phyloP scores from a whole-genome alignment of 2,329 filamentous ascomycete genomes.

The Penicillium nordicum region DNA sequence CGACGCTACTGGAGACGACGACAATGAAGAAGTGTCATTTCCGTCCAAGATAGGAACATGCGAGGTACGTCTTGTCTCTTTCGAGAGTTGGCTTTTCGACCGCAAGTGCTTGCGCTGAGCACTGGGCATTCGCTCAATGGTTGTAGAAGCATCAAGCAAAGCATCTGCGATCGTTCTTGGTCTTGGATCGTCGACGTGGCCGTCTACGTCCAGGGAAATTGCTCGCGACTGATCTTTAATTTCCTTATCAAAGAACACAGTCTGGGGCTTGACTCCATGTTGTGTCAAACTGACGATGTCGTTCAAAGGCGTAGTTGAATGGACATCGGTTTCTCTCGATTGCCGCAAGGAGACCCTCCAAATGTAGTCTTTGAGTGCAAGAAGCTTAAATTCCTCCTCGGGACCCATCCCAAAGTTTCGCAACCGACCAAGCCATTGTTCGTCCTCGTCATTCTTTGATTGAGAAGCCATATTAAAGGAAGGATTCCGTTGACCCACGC shows the following conservation, averaged over 20 bases:
- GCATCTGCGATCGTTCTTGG: constrained; percentile 86
- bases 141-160: constrained; percentile 84
- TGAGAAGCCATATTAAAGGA: constrained; percentile 55
- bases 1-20: constrained; percentile 36
- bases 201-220: constrained; percentile 28
- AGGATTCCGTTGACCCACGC: constrained; percentile 51
- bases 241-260: constrained; percentile 85
- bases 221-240: constrained; percentile 48
- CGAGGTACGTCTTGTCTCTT: constrained; percentile 20
- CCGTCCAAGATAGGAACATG: constrained; percentile 2
- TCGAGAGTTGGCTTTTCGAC: constrained; percentile 41
- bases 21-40: constrained; percentile 29
- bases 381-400: constrained; percentile 86
- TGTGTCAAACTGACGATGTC: constrained; percentile 71
- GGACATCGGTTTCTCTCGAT: constrained; percentile 48
- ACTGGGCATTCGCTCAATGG: constrained; percentile 65
- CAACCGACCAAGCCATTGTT: constrained; percentile 83
- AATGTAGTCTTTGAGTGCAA: constrained; percentile 84
- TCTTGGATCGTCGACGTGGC: constrained; percentile 37
- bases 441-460: constrained; percentile 83
- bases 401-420: constrained; percentile 74
- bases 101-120: constrained; percentile 44
- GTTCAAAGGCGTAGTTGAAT: constrained; percentile 52
- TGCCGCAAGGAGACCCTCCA: constrained; percentile 78
- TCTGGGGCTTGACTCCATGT: constrained; percentile 76